Conservation (phyloP, 345 rosid species). For the Balakata baccata region DNA sequence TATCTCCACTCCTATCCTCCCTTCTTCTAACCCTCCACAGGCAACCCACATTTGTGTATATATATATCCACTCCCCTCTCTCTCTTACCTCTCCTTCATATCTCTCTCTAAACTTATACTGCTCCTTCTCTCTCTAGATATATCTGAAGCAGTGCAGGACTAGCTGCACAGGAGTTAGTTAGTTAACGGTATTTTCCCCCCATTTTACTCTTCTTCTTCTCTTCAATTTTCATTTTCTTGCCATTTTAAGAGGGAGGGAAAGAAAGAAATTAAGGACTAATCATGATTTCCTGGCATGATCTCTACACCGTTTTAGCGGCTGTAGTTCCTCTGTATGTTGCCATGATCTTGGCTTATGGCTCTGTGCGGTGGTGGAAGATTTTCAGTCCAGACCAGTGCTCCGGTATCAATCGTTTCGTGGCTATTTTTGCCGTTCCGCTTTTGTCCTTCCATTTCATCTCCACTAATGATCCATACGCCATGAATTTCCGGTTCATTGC, state of each 20-base stretch:
- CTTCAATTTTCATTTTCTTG: background rate
- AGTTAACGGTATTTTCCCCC: conserved; percentile 15
- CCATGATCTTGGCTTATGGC: conserved; percentile 35
- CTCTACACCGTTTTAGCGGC: conserved; percentile 31
- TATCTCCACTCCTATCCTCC: background rate
- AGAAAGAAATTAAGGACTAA: background rate
- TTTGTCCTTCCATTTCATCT: conserved; percentile 28
- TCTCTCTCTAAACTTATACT: background rate
- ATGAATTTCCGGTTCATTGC: conserved; percentile 33
- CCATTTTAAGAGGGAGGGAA: background rate
- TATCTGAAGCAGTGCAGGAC: background rate
- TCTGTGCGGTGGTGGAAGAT: conserved; percentile 38
- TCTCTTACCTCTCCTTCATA: background rate
- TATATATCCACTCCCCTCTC: background rate
- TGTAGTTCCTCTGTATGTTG: conserved; percentile 31
- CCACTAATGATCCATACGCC: conserved; percentile 24
- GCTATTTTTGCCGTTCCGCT: conserved; percentile 36
- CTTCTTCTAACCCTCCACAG: background rate
- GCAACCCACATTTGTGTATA: background rate
- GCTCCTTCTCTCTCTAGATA: background rate
- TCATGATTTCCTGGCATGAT: conserved; percentile 24
- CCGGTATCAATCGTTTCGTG: conserved; percentile 37
- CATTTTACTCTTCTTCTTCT: background rate
- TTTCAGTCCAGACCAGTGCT: conserved; percentile 35
- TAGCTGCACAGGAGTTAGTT: conserved; percentile 15